Evolutionary conservation across 805 yeast species (phyloP), one percentile per base, ranked within the genome.

Genomic region (Ascoidea tarda): DNA sequence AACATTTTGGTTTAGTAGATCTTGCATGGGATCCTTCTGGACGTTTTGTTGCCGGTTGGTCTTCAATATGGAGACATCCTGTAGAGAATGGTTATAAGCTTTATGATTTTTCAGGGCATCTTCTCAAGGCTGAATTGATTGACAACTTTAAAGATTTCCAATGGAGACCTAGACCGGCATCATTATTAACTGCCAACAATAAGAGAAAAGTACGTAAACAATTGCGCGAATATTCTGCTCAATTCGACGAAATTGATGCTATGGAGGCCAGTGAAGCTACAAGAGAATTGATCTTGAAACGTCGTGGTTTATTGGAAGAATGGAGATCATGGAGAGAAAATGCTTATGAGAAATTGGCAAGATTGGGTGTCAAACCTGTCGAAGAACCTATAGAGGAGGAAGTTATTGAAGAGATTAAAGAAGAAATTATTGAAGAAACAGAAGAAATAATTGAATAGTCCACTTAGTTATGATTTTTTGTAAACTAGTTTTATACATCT

Each of bases 141-240:
- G 93, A 87, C 61, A 85, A 82, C 53, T 88, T 93, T 78, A 86
- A 82, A 70, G 90, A 86, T 57, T 87, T 91, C 63, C 74, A 79
- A 57, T 93, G 99, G 99, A 86, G 99, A 75, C 98, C 98, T 63
- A 83, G 99, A 72, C 99, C 99, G 51, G 79, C 78, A 16, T 76
- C 89, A 1, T 69, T 82, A 58, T 78, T 93, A 64, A 73, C 82
- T 56, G 80, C 82, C 61, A 84, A 80, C 59, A 95, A 87, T 67
- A 80, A 80, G 74, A 87, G 88, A 84, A 84, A 83, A 76, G 88
- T 93, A 57, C 79, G 87, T 74, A 86, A 87, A 84, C 84, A 84
- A 72, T 72, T 91, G 73, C 80, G 83, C 66, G 91, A 87, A 69
- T 87, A 85, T 77, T 76, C 89, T 61, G 93, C 93, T 47, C 89